Evolutionary conservation across 2,329 filamentous ascomycete genomes (phyloP), one percentile per base, ranked within the genome.

Genomic region (Coleophoma cylindrospora): DNA sequence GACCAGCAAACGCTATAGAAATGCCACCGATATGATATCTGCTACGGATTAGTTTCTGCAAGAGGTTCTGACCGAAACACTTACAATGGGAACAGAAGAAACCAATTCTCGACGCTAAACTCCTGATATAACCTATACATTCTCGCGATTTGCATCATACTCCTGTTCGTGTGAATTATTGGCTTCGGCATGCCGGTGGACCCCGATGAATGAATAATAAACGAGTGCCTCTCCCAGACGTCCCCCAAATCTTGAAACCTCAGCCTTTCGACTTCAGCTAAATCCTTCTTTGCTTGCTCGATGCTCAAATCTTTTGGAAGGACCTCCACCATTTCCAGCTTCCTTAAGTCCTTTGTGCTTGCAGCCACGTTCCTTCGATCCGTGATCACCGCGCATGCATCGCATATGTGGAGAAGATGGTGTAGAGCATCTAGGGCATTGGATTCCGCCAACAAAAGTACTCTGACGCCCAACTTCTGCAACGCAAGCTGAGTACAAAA

Each of bases 71-170:
- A 5, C 9, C 27, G 27, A 27, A 27, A 27, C 27, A 40, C 58
- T 51, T 50, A 64, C 61, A 66, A 49, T 32, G 63, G 62, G 49
- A 66, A 66, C 11, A 64, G 54, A 19, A 65, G 61, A 54, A 64
- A 66, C 62, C 63, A 66, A 36, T 66, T 66, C 21, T 62, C 56
- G 15, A 64, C 49, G 21, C 58, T 50, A 40, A 64, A 63, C n/a
- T 62, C 57, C 38, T 60, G 64, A 46, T 64, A 64, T 13, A 66
- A 51, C 32, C 64, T 59, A 50, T 65, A 64, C 63, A 65, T 65
- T 34, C 63, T 54, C 33, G 64, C 62, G 53, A 66, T 65, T 13
- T 63, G 57, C 59, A 65, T 65, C 54, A 66, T 60, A 49, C 64
- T 66, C 36, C 64, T 50, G 49, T 64, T 64, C 10, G 61, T 63